A percentile compares a stretch with the other conserved stretches of the same genome.
phyloP scores from a whole-genome alignment of 768 basidiomycete species.

The Hydnomerulius pinastri region DNA sequence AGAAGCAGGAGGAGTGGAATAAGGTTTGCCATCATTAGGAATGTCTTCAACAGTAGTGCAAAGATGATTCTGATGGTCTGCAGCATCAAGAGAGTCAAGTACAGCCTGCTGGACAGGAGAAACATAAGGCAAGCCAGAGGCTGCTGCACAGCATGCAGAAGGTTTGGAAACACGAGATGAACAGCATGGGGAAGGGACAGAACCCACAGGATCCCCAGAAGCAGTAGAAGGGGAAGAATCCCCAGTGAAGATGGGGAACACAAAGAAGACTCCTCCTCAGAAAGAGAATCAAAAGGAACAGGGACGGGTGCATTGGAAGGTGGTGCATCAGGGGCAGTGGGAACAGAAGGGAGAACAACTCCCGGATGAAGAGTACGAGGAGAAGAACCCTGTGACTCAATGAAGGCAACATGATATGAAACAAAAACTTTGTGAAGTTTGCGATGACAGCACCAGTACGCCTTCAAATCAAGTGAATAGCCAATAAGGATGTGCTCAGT shows the following conservation, averaged over 20 bases:
- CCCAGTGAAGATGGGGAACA: background rate
- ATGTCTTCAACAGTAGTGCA: background rate
- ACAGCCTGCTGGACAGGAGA: background rate
- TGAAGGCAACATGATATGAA: slow-evolving; percentile 20
- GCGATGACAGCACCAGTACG: background rate
- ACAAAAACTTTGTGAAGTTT: slow-evolving; percentile 3
- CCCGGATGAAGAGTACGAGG: background rate
- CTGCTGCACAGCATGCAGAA: background rate
- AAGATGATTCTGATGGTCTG: background rate
- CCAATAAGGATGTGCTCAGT: too few species aligned
- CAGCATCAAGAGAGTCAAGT: background rate
- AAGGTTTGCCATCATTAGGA: background rate
- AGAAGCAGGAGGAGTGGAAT: background rate
- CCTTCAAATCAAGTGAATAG: too few species aligned
- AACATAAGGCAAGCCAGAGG: background rate
- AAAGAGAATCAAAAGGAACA: background rate
- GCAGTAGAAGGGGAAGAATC: background rate
- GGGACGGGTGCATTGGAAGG: background rate
- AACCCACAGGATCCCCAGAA: background rate
- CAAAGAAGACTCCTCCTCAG: background rate
- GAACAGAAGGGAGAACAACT: slow-evolving; percentile 18
- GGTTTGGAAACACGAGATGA: background rate
- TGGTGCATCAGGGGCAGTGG: slow-evolving; percentile 10
- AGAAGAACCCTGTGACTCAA: slow-evolving; percentile 9
- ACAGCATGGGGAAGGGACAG: too few species aligned